Base-by-base conservation (phyloP, 164 flowering plant genomes). In the Liquidambar formosana region DNA sequence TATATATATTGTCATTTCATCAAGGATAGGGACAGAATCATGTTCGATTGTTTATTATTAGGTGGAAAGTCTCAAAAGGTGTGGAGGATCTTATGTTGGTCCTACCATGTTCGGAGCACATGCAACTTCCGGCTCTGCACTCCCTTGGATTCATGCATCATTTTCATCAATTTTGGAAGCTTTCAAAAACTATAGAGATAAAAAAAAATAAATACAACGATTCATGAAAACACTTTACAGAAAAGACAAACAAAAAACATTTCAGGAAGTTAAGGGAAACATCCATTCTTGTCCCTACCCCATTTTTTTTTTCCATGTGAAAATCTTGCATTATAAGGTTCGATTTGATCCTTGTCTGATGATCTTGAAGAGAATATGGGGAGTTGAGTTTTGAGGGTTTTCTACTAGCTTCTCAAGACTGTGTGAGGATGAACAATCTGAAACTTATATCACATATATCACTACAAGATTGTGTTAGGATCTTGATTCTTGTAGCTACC, bases 31-130 rank as follows among this genome's bases (percentile, higher is more conserved):
- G n/a, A n/a, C n/a, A n/a, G n/a, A n/a, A n/a, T n/a, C n/a, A n/a
- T n/a, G n/a, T n/a, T n/a, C n/a, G n/a, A n/a, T n/a, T n/a, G n/a
- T n/a, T n/a, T n/a, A n/a, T n/a, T n/a, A n/a, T 33, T 33, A 33
- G 41, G 41, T 33, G 54, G 21, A 18, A 16, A 19, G 8, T 51
- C 1, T 51, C 21, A 51, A 51, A 19, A 16, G 22, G 54, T 18
- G n/a, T 4, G 5, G 53, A 41, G 63, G 27, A 45, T 25, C 46
- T 18, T 22, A 22, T 8, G 33, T 8, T 8, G 77, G 70, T 43
- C 77, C 77, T 69, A 74, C 77, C 77, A 74, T 69, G 77, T 74
- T 74, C 52, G 28, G 38, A 45, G 66, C 77, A 74, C 77, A 74
- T 74, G 77, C 62, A 66, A 10, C 13, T 21, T 38, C 57, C 46